These are phyloP conservation scores for Coemansia sp. DNA, from an alignment of 192 early-diverging fungal genomes.

Conservation along the genomic window DNA sequence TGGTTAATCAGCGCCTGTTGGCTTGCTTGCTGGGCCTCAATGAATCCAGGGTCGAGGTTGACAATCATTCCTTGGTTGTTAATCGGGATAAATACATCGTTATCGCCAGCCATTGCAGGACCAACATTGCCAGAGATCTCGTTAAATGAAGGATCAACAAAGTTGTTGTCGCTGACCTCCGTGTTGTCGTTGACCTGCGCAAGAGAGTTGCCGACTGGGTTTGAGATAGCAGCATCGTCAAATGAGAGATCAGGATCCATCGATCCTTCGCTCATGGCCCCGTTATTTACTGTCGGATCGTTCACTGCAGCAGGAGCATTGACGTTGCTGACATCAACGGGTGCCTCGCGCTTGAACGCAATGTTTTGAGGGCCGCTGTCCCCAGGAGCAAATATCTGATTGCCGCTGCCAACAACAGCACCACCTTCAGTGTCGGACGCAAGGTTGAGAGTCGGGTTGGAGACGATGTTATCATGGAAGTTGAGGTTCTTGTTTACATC, in stretches of 20 bases:
- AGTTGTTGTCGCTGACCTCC: constrained; percentile 43
- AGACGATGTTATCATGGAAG: constrained; percentile 47
- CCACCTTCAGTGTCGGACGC: constrained; percentile 25
- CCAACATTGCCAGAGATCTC: constrained; percentile 44
- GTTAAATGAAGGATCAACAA: constrained; percentile 49
- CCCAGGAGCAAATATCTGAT: constrained; percentile 22
- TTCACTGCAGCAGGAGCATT: constrained; percentile 44
- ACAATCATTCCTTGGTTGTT: constrained; percentile 56
- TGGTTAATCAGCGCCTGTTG: constrained; percentile 44
- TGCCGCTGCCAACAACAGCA: constrained; percentile 46
- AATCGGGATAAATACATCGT: constrained; percentile 41
- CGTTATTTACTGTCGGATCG: constrained; percentile 44
- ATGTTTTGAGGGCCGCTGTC: constrained; percentile 1
- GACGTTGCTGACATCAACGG: constrained; percentile 35
- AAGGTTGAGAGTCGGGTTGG: constrained; percentile 43
- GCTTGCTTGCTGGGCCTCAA: constrained; percentile 28
- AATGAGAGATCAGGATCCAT: constrained; percentile 35
- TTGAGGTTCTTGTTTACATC: constrained; percentile 33
- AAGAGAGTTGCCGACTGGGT: constrained; percentile 51
- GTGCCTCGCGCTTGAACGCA: constrained; percentile 32
- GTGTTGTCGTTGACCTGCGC: constrained; percentile 53
- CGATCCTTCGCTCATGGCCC: constrained; percentile 32
- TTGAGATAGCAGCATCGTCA: constrained; percentile 29
- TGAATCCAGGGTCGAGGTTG: constrained; percentile 37
- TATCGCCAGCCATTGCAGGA: constrained; percentile 44